Evolutionary conservation across 2,329 filamentous ascomycete genomes (phyloP), one percentile per base, ranked within the genome.

Genomic region (Fusarium sp.): DNA sequence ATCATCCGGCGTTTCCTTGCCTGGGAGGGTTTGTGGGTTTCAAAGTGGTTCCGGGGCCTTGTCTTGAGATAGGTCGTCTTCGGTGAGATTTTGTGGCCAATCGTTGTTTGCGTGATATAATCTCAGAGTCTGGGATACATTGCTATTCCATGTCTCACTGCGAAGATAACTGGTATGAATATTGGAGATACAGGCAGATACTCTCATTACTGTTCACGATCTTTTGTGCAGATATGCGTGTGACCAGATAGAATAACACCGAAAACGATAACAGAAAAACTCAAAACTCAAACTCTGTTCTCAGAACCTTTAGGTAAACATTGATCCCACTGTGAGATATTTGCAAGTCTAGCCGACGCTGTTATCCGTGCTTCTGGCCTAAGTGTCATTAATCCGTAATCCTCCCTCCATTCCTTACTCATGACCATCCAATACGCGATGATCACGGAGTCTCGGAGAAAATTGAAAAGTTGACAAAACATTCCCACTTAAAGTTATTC

Each of bases 1-100:
- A 67, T 67, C 63, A 55, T 41, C 27, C 57, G 57, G 57, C 46
- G 38, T 60, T 32, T 41, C 61, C 20, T 13, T 64, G 27, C 14
- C 55, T 32, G 13, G 27, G 18, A 15, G 35, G 60, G 41, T 14
- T 9, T 32, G 59, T 50, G 49, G 42, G 20, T 40, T 46, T 14
- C 7, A 11, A 4, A 23, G 7, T 9, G 33, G 27, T 27, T 20
- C 49, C n/a, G n/a, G 48, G 44, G 15, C 38, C 7, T 41, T 11
- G 15, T 33, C 33, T 41, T 12, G n/a, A 38, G 42, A 60, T 48
- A 42, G 46, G 46, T 33, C 48, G 20, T 26, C 14, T 26, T 59
- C 46, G 56, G 35, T 20, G 26, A 41, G 35, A 54, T 20, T 18
- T 20, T 7, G 32, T 12, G 38, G n/a, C 64, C 48, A 56, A 55